Evolutionary conservation across 345 rosid species (phyloP), one percentile per base, ranked within the genome.

Genomic region (Trapa incisa): DNA sequence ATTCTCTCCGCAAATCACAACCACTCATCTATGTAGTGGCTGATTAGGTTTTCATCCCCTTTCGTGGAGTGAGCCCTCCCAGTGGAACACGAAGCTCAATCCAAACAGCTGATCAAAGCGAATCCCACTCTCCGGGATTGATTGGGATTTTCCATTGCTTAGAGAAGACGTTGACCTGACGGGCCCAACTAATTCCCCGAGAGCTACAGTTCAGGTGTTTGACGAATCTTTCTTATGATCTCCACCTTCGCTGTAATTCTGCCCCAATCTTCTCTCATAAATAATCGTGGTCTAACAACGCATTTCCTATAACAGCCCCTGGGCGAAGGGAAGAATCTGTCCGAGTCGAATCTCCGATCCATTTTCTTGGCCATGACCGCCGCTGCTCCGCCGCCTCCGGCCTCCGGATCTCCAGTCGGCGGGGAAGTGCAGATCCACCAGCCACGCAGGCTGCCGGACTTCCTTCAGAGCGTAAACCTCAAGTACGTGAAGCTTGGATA

Each of bases 401-500:
- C 67, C 47, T 53, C 76, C 16, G 62, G 70, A 54, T 71, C 73
- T 6, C 37, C 38, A 12, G 38, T 1, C 73, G 78, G 74, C 8
- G 84, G 81, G 48, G 85, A 85, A 39, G 87, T 85, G 67, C 86
- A 80, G 89, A 87, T 87, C 90, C 93, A 73, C 47, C 81, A 74
- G 36, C 62, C 79, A 15, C 65, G 87, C 64, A 71, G 86, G 73
- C 77, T 93, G 64, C 98, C 96, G 1, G 94, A 90, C 84, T 88
- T 91, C 80, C 80, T 83, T 64, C 97, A 87, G 65, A 90, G 88
- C 75, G 96, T 93, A 66, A 93, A 88, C 71, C 78, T 90, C 52
- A 90, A 93, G 76, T 81, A 93, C 71, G 96, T 93, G n/a, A 93
- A 93, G 71, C 73, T 93, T 7, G 98, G 97, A 47, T 93, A 93